Evolutionary conservation across 2,329 filamentous ascomycete species (phyloP), one percentile per base, ranked within the genome.

Genomic region (Trichoderma sp.): DNA sequence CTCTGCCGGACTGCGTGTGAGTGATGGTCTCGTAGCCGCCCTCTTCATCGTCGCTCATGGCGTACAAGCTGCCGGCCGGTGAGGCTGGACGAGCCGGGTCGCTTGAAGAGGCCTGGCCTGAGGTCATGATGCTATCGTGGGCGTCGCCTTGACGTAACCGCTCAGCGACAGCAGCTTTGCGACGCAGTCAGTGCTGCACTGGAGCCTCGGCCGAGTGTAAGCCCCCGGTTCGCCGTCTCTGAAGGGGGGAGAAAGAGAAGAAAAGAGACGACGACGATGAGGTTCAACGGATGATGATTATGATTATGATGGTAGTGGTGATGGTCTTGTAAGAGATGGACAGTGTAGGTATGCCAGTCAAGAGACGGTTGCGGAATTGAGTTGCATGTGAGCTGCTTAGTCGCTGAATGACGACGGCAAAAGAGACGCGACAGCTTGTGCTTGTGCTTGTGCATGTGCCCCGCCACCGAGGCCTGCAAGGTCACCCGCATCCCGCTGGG

Each of bases 41-140:
- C 78, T 98, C 95, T 69, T 97, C 93, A 74, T 97, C 93, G 80
- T 99, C 96, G 77, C 92, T 97, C 83, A 98, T 83, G 74, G 94
- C 94, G 82, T 97, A 97, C 82, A 94, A 95, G 72, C 92, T 96
- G 60, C 89, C 92, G 3, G 91, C 86, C 2, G 93, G 93, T 43
- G 93, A 97, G 15, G 87, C 71, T 44, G 59, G 39, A n/a, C 66
- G 58, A 24, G 44, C 44, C 7, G 64, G 19, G 28, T 39, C 64
- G 24, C 52, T 45, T 19, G 43, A 58, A 34, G 59, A 60, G 26
- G 30, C 57, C 17, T 60, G 57, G 44, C 51, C 52, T 3, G 66
- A 58, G 7, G 57, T 21, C 66, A 67, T 67, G 63, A 52, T 54
- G 63, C 47, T 57, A 39, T 50, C 52, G 44, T 44, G 44, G 39